Evolutionary conservation across 1,139 yeast genomes (phyloP), one percentile per base, ranked within the genome.

Genomic region (Lodderomyces pseudojiufengensis): DNA sequence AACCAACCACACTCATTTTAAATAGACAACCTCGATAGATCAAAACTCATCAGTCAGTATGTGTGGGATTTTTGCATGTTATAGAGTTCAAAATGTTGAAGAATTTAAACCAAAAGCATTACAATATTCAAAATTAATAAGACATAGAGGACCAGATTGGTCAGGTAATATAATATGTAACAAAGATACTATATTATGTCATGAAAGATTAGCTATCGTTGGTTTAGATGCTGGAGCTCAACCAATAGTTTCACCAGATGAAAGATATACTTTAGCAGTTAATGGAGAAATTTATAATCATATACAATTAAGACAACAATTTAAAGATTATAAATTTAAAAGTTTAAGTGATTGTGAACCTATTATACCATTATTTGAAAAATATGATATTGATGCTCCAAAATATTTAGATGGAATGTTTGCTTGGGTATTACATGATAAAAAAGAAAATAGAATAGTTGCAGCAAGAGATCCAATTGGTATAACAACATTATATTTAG

Each of bases 131-230:
- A 90, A 88, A 66, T 76, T 88, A 64, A 83, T 90, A 60, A 84
- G 98, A 70, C 98, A 92, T 66, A 84, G 98, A 67, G 98, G 98
- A 52, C 98, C 98, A 49, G 98, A 92, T 68, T 92, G 98, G 98
- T 78, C 90, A 32, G 98, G 98, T 55, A 88, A 87, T 78, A 62
- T 76, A 47, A 70, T 76, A 48, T 78, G 80, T 56, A 86, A 87
- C 78, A 63, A 71, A 48, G 26, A 29, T 21, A 86, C 97, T 37
- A 81, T 84, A 46, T 67, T 92, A 52, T 80, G 85, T 51, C 98
- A 92, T 61, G 97, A 92, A 70, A 84, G 98, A 70, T 76, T 92
- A 58, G 95, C 97, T 50, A 90, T 92, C 57, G 95, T 86, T 45
- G 97, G 97, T 50, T 73, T 90, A 54, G 96, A 87, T 61, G 73